phyloP scores from a whole-genome alignment of 306 rosid species.

The Calophaca sinica region DNA sequence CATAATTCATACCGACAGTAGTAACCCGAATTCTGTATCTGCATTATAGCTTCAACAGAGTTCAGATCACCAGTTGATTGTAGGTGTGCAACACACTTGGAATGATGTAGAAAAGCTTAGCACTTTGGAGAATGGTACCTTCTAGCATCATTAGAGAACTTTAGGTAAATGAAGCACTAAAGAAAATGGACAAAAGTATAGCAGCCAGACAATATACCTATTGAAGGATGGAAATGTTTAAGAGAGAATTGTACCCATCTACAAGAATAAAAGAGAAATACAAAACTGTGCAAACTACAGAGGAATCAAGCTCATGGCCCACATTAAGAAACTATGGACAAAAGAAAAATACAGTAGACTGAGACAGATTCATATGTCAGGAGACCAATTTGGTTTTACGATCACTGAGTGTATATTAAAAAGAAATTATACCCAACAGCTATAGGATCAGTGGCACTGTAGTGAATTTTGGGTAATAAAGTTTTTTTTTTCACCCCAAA shows the following conservation, averaged over 20 bases:
- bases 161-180: conserved; percentile 1
- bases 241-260: neutral
- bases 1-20: neutral
- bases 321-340: too few relatives aligned
- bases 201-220: neutral
- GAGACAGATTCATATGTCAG: neutral
- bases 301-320: too few relatives aligned
- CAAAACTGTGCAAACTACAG: too few relatives aligned
- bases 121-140: neutral
- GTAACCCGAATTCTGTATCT: neutral
- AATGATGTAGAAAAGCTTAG: neutral
- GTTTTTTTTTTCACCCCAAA: too few relatives aligned
- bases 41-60: neutral
- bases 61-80: neutral
- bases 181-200: neutral
- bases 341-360: neutral
- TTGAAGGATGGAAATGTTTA: neutral
- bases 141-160: neutral
- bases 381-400: neutral
- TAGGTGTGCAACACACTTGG: neutral
- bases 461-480: neutral
- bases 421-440: neutral
- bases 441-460: neutral
- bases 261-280: neutral
- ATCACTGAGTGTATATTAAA: neutral